phyloP scores from a whole-genome alignment of 2,329 filamentous ascomycete species.

The Exophiala lecanii-corni region DNA sequence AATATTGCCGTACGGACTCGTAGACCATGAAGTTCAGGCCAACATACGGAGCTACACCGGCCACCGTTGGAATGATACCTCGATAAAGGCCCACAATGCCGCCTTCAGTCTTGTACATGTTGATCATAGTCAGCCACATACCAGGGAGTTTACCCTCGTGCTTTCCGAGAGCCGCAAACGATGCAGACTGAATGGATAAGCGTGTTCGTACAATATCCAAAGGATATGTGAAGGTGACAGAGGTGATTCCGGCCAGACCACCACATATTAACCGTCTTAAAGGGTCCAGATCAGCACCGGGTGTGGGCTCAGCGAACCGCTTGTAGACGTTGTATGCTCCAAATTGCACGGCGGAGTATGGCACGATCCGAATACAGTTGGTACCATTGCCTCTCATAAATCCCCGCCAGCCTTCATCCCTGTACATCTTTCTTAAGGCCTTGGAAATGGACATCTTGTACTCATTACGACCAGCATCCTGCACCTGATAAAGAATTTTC shows the following conservation, averaged over 20 bases:
- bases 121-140: slow-evolving; percentile 78
- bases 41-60: slow-evolving; percentile 93
- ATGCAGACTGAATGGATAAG: slow-evolving; percentile 94
- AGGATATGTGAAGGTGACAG: slow-evolving; percentile 90
- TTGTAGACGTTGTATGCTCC: slow-evolving; percentile 98
- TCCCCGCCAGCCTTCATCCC: slow-evolving; percentile 91
- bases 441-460: slow-evolving; percentile 90
- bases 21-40: slow-evolving; percentile 99
- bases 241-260: slow-evolving; percentile 88
- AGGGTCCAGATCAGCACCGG: slow-evolving; percentile 69
- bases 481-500: slow-evolving; percentile 96
- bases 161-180: slow-evolving; percentile 70
- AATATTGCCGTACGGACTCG: slow-evolving; percentile 74
- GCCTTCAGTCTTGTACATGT: slow-evolving; percentile 90
- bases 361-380: slow-evolving; percentile 96
- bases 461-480: slow-evolving; percentile 82
- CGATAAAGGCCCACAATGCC: slow-evolving; percentile 83
- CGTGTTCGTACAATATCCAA: slow-evolving; percentile 96
- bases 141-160: slow-evolving; percentile 69
- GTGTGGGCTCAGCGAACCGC: slow-evolving; percentile 71
- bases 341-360: slow-evolving; percentile 97
- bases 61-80: slow-evolving; percentile 88
- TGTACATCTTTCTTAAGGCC: slow-evolving; percentile 91
- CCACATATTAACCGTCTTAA: slow-evolving; percentile 79
- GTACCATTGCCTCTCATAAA: slow-evolving; percentile 98